Base-by-base conservation (phyloP, 2,329 filamentous ascomycete genomes). In the Stagonosporopsis chrysanthemi region DNA sequence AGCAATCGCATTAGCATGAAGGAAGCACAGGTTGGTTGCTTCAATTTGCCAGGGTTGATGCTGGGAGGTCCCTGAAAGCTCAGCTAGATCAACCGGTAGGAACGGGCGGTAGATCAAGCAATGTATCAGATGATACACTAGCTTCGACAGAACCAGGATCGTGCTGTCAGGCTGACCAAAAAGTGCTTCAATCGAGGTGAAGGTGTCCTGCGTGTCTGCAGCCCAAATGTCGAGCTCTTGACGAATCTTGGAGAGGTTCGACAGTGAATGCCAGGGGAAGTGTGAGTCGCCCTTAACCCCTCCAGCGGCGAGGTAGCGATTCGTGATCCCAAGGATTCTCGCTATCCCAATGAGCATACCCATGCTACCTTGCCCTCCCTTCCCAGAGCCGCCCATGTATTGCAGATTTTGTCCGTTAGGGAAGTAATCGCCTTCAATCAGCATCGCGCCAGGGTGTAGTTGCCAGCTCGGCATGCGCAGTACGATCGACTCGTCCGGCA, bases 31-130 rank as follows among this genome's bases (percentile, higher is more conserved):
- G 68, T 95, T 94, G 0, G 91, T 96, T 0, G 92, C 91, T 72
- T 96, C 91, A 44, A 96, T 94, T 72, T 96, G 92, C 92, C 92
- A 96, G 26, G 90, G 93, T 72, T 96, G 91, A 65, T 96, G 90
- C 68, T 96, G 91, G 1, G 90, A 90, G 0, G 86, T 89, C 14
- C 90, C 90, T 12, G 90, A 86, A 6, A 96, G 84, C 73, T 96
- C 92, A 23, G 89, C 86, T 3, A 96, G 81, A 73, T 96, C 90
- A 60, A 96, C 90, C 0, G 92, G 92, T 6, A 96, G 81, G 75
- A 96, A 96, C 0, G 91, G 91, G 15, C 92, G 86, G 71, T 96
- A 96, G 40, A 96, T 88, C 46, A 96, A 81, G 69, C 91, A 96
- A 76, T 96, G 90, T 41, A 95, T 88, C 14, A 95, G 82, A 70